These are phyloP conservation scores for Microthyrium microscopicum DNA, from an alignment of 2,329 filamentous ascomycete genomes.

Conservation along the genomic window DNA sequence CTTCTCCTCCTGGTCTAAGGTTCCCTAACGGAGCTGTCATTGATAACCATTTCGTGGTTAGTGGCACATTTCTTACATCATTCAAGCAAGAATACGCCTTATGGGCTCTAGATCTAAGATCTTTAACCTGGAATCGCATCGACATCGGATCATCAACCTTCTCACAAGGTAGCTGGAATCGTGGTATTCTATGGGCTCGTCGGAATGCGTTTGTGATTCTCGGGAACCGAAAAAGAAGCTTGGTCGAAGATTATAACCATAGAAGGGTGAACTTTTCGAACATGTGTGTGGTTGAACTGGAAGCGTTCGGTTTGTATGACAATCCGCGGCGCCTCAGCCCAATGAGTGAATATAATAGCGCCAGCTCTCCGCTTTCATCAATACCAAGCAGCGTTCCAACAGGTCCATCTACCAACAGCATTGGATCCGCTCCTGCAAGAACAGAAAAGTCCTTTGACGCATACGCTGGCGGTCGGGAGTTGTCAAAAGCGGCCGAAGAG, in stretches of 20 bases:
- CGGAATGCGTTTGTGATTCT: slow-evolving; percentile 92
- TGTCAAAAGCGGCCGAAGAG: slow-evolving; percentile 66
- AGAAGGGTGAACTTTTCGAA: slow-evolving; percentile 95
- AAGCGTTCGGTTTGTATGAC: slow-evolving; percentile 93
- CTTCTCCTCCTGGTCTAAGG: slow-evolving; percentile 78
- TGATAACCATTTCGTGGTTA: slow-evolving; percentile 92
- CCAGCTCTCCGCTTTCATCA: slow-evolving; percentile 55
- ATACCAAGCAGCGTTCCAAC: no score
- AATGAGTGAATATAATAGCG: slow-evolving; percentile 69
- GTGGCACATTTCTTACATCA: slow-evolving; percentile 90
- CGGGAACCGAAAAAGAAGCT: slow-evolving; percentile 78
- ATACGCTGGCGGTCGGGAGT: slow-evolving; percentile 57
- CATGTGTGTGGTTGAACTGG: slow-evolving; percentile 89
- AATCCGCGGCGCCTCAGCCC: slow-evolving; percentile 70
- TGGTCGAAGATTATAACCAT: slow-evolving; percentile 97
- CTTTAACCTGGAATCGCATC: slow-evolving; percentile 84
- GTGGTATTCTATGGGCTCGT: slow-evolving; percentile 82
- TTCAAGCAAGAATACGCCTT: slow-evolving; percentile 97
- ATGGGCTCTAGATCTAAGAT: slow-evolving; percentile 83
- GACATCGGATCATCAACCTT: slow-evolving; percentile 91
- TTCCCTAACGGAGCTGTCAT: slow-evolving; percentile 95
- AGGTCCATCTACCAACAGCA: slow-evolving; percentile 21
- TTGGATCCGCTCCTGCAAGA: no score
- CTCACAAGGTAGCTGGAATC: slow-evolving; percentile 94
- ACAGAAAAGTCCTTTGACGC: slow-evolving; percentile 18